Evolutionary conservation across 2,329 filamentous ascomycete genomes (phyloP).

Genomic region (Colletotrichum tabaci): DNA sequence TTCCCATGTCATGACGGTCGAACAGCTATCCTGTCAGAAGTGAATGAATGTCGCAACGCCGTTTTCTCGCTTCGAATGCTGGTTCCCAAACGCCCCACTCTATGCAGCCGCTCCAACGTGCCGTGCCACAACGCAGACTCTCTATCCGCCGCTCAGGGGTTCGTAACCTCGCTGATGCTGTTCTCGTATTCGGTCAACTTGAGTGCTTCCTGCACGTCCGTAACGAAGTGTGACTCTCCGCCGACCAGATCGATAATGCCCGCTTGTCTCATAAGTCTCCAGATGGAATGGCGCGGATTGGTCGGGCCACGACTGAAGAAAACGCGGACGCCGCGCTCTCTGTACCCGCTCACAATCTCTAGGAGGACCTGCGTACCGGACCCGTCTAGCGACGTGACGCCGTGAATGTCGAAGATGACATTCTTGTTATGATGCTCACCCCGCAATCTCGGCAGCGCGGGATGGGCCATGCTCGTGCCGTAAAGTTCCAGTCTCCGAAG

Average conservation of each 20-base stretch:
- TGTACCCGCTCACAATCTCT: conserved; percentile 89
- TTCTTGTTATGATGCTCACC: conserved; percentile 88
- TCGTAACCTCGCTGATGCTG: conserved; percentile 48
- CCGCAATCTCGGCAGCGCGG: conserved; percentile 85
- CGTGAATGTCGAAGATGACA: conserved; percentile 96
- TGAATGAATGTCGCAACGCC: neutral
- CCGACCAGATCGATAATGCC: conserved; percentile 90
- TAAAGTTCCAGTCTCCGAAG: conserved; percentile 89
- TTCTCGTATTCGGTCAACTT: conserved; percentile 83
- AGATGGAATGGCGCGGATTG: conserved; percentile 69
- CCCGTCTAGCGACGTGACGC: conserved; percentile 95
- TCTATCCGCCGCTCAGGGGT: conserved; percentile 4
- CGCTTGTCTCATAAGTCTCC: conserved; percentile 79
- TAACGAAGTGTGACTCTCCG: conserved; percentile 83
- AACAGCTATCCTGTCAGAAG: conserved; percentile 1
- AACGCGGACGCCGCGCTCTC: conserved; percentile 81
- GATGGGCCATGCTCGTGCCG: conserved; percentile 87
- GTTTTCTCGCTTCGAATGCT: conserved; percentile 25
- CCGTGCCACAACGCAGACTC: too few species aligned
- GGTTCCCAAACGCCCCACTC: conserved; percentile 32
- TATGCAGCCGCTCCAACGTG: conserved; percentile 14
- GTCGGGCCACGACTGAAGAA: conserved; percentile 77
- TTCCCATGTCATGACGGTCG: neutral
- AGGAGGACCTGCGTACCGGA: conserved; percentile 92
- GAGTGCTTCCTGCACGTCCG: conserved; percentile 87